A percentile compares a stretch with the other conserved stretches of the same genome.
phyloP scores from a whole-genome alignment of 805 yeast species.

The Metahyphopichia silvanorum region DNA sequence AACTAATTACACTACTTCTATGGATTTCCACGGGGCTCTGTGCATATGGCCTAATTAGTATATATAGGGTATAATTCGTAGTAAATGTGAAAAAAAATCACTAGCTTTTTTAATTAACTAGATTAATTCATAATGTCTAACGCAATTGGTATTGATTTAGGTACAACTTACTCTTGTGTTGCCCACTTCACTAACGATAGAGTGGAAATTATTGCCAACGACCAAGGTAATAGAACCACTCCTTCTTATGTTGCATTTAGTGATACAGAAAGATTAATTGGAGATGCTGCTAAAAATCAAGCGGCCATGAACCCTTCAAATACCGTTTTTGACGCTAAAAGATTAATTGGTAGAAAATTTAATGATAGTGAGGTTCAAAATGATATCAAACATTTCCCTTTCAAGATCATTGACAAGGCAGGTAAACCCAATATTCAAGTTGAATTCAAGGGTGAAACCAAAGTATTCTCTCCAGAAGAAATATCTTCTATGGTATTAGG shows the following conservation, averaged over 20 bases:
- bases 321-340: constrained; percentile 94
- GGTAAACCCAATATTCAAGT: constrained; percentile 89
- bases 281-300: constrained; percentile 98
- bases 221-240: constrained; percentile 98
- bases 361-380: constrained; percentile 72
- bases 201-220: constrained; percentile 94
- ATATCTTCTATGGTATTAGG: constrained; percentile 87
- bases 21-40: no score
- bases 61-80: no score
- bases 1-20: no score
- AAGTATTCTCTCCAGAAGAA: constrained; percentile 92
- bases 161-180: constrained; percentile 97
- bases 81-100: no score
- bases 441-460: constrained; percentile 83
- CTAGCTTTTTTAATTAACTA: no score
- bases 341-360: constrained; percentile 84
- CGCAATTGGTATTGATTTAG: constrained; percentile 86
- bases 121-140: constrained; percentile 16
- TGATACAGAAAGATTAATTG: constrained; percentile 90
- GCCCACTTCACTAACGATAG: constrained; percentile 70
- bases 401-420: constrained; percentile 68
- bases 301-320: constrained; percentile 94
- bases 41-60: no score
- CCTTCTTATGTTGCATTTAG: constrained; percentile 97
- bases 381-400: constrained; percentile 89